Base-by-base conservation (phyloP, 768 basidiomycete species). In the Saitozyma sp. region DNA sequence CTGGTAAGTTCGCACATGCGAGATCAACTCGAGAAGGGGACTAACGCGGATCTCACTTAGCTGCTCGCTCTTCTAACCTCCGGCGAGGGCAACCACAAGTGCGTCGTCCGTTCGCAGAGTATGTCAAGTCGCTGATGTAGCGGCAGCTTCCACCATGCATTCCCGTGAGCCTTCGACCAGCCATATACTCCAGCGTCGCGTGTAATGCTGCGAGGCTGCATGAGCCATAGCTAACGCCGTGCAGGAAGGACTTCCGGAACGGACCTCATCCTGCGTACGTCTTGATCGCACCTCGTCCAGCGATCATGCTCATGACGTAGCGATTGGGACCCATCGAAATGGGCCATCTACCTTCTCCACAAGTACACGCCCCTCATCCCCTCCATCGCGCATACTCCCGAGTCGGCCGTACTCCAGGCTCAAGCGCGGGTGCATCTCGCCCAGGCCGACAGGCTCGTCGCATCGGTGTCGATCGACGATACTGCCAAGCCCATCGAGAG, bases 271-370 rank as follows among this genome's bases (percentile, higher is more conserved):
- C 67, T 6, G 71, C 70, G 70, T 74, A 62, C 62, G 67, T 56
- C 8, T 11, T 29, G 10, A 16, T 16, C 14, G n/a, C 11, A 19
- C 52, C 9, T 54, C 14, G 37, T 50, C 17, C 20, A 20, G 48
- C 45, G 16, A n/a, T 38, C 9, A n/a, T 50, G 19, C 56, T 40
- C 86, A 0, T 87, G 86, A 17, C 52, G 62, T 8, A 75, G 81
- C 29, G 88, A 88, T 66, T 91, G 88, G 88, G 89, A 91, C 76
- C 89, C 89, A 0, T 88, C 88, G 1, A 90, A 90, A 80, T 90
- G 88, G 89, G 83, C 86, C 49, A 90, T 90, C 48, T 72, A 84
- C 19, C 53, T 79, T 6, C 80, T 90, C 10, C 79, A 86, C 65
- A 69, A 45, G 20, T 75, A 65, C 69, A 78, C 78, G 0, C 70